These are phyloP conservation scores for Phytophthora multivora DNA, from an alignment of 352 stramenopile genomes.

Conservation along the genomic window DNA sequence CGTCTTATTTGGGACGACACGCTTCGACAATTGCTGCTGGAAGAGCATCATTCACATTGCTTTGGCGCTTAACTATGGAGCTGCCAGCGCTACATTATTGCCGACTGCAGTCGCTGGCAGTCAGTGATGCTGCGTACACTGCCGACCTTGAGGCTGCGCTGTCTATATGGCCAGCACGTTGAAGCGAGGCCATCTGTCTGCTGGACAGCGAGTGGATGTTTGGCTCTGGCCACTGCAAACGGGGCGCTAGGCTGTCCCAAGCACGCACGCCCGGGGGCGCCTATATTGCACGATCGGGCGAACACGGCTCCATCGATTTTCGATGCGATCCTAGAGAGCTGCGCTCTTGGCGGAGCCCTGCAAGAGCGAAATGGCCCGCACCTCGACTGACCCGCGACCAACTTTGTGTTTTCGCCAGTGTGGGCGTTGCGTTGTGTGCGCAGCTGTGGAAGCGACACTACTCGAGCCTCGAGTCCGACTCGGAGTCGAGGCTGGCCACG, in stretches of 20 bases:
- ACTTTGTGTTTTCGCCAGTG: constrained; percentile 1
- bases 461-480: too few relatives aligned
- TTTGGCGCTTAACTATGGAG: neutral
- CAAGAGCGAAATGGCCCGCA: neutral
- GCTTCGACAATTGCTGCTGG: neutral
- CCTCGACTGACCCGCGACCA: neutral
- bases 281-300: constrained; percentile 23
- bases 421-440: neutral
- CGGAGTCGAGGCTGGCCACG: neutral
- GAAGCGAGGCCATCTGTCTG: constrained; percentile 24
- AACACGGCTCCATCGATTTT: constrained; percentile 5
- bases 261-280: constrained; percentile 21
- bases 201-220: constrained; percentile 20
- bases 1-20: neutral
- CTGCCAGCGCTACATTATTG: neutral
- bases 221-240: constrained; percentile 19
- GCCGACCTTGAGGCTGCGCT: constrained; percentile 4
- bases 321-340: constrained; percentile 12
- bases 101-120: neutral
- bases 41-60: neutral
- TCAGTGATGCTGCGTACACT: neutral
- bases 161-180: constrained; percentile 14
- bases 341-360: neutral
- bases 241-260: constrained; percentile 26
- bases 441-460: too few relatives aligned